phyloP scores from a whole-genome alignment of 2,329 filamentous ascomycete genomes.

The Pseudocercospora vitis region DNA sequence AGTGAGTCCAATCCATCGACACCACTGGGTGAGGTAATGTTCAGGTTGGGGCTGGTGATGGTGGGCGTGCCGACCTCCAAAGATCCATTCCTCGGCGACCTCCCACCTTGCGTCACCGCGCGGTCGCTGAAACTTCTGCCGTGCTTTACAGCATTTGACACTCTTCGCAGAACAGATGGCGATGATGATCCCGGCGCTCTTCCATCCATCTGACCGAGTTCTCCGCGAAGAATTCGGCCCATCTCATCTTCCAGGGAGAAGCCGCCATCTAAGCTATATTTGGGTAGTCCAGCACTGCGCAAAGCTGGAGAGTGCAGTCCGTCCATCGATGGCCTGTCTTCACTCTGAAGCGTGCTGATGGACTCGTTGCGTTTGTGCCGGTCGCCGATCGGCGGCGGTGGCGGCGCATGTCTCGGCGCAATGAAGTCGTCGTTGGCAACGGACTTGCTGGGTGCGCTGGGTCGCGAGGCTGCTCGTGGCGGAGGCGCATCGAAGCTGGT shows the following conservation, averaged over 20 bases:
- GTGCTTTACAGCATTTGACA: constrained; percentile 92
- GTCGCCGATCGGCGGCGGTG: constrained; percentile 35
- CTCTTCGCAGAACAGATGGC: constrained; percentile 78
- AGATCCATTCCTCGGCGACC: constrained; percentile 43
- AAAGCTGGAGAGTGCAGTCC: constrained; percentile 33
- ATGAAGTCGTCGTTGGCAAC: constrained; percentile 44
- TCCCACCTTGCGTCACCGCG: constrained; percentile 32
- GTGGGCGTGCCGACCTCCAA: constrained; percentile 40
- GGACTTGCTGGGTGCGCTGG: constrained; percentile 45
- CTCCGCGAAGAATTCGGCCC: constrained; percentile 78
- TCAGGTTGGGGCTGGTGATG: constrained; percentile 15
- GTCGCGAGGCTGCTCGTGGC: constrained; percentile 49
- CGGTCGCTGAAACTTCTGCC: constrained; percentile 80
- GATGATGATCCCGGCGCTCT: constrained; percentile 35
- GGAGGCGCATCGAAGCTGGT: constrained; percentile 48
- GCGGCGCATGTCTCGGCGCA: constrained; percentile 48
- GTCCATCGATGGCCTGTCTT: constrained; percentile 27
- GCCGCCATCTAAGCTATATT: constrained; percentile 72
- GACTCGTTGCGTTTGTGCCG: constrained; percentile 44
- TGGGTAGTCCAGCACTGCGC: constrained; percentile 41
- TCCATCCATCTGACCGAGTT: constrained; percentile 44
- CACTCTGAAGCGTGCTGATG: constrained; percentile 47
- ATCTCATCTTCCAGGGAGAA: constrained; percentile 96
- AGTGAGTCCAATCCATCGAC: constrained; percentile 25
- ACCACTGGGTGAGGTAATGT: constrained; percentile 26